Conservation (phyloP, 75 land plant genomes). For the Picea glauca region DNA sequence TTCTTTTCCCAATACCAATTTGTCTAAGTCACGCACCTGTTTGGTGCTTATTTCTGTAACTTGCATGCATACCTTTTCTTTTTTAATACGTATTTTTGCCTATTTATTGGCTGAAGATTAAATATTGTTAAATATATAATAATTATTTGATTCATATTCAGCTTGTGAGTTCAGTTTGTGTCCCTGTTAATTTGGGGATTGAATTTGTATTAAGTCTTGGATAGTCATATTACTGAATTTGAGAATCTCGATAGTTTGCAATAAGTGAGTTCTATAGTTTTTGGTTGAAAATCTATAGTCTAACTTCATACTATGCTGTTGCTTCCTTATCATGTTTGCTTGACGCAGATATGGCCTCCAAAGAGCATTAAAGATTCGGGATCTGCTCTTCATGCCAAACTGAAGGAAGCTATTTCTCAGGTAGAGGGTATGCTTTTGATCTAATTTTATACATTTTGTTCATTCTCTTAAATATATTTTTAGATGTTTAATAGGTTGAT, state of each 20-base stretch:
- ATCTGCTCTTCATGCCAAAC: conserved; percentile 58
- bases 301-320: neutral
- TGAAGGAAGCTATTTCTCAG: conserved; percentile 79
- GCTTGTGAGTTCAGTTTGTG: neutral
- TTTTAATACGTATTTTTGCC: too few relatives aligned
- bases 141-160: neutral
- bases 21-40: neutral
- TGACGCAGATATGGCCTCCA: conserved; percentile 93
- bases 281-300: neutral
- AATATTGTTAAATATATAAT: too few relatives aligned
- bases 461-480: neutral
- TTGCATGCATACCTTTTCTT: neutral
- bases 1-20: too few relatives aligned
- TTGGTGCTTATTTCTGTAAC: neutral
- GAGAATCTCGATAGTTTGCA: neutral
- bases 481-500: neutral
- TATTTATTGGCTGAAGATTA: too few relatives aligned
- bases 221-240: neutral
- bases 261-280: neutral
- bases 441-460: neutral
- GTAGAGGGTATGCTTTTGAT: conserved; percentile 21
- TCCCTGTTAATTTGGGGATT: neutral
- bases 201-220: neutral
- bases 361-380: conserved; percentile 79
- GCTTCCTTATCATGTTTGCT: neutral